Conservation (phyloP, 768 basidiomycete genomes). For the Kwoniella pini region DNA sequence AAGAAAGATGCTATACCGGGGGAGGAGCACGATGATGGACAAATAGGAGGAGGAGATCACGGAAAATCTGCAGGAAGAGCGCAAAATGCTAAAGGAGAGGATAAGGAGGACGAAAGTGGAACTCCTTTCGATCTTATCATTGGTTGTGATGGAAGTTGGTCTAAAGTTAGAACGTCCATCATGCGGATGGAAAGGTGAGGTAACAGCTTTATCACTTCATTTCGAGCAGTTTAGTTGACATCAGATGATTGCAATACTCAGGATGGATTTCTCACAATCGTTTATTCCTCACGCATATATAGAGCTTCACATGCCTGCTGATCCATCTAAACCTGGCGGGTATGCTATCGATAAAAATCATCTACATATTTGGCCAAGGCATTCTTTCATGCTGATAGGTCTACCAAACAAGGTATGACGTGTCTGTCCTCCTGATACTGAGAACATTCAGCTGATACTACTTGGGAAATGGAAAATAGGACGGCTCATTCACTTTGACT, state of each 20-base stretch:
- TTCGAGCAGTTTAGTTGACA: too few species aligned
- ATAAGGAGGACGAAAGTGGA: conserved; percentile 31
- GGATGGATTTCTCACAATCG: conserved; percentile 92
- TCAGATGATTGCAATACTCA: too few species aligned
- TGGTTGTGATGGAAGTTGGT: conserved; percentile 93
- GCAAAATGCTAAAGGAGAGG: conserved; percentile 19
- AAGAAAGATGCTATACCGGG: conserved; percentile 25
- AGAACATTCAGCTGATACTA: too few species aligned
- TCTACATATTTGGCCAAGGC: conserved; percentile 98
- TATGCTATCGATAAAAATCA: conserved; percentile 91
- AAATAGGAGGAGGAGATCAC: conserved; percentile 19
- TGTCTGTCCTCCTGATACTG: too few species aligned
- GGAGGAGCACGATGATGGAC: conserved; percentile 38
- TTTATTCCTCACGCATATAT: conserved; percentile 96
- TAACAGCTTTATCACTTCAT: conserved; percentile 34
- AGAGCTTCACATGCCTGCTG: conserved; percentile 90
- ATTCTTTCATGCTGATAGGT: conserved; percentile 98
- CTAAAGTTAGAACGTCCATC: conserved; percentile 84
- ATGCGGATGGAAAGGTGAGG: conserved; percentile 86
- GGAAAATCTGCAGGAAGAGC: not conserved
- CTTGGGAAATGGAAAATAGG: too few species aligned
- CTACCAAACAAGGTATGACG: conserved; percentile 86
- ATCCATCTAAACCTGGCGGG: conserved; percentile 59
- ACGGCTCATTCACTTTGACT: conserved; percentile 96
- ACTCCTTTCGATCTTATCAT: conserved; percentile 58